These are phyloP conservation scores for Phytophthora pinifolia DNA, from an alignment of 352 stramenopile species.

Conservation along the genomic window DNA sequence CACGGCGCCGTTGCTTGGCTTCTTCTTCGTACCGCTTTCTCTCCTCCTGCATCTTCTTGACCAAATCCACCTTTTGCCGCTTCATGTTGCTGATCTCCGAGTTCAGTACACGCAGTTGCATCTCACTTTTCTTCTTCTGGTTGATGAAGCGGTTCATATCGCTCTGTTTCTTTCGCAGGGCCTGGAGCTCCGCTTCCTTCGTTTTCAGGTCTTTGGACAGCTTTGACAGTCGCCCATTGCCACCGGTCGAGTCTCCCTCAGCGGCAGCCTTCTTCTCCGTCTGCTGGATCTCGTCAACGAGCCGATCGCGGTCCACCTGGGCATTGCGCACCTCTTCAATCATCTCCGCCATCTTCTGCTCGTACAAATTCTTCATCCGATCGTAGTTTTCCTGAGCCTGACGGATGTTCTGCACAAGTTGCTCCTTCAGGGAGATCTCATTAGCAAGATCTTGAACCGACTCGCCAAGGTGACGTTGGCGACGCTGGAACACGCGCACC, in stretches of 20 bases:
- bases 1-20: conserved; percentile 68
- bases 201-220: conserved; percentile 73
- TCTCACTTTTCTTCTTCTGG: conserved; percentile 89
- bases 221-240: conserved; percentile 61
- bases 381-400: conserved; percentile 84
- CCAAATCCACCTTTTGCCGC: conserved; percentile 85
- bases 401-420: conserved; percentile 79
- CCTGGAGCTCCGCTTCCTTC: conserved; percentile 75
- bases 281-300: conserved; percentile 79
- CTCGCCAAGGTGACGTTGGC: conserved; percentile 76
- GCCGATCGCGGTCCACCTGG: conserved; percentile 65
- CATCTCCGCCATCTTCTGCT: conserved; percentile 86
- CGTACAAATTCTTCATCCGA: conserved; percentile 80
- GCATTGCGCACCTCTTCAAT: conserved; percentile 64
- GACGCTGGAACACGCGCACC: conserved; percentile 82
- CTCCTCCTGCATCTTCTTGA: conserved; percentile 88
- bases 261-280: conserved; percentile 62
- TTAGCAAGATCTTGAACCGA: conserved; percentile 78
- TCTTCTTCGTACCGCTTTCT: conserved; percentile 85
- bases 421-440: conserved; percentile 87
- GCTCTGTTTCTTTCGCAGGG: conserved; percentile 77
- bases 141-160: conserved; percentile 83
- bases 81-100: conserved; percentile 89
- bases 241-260: conserved; percentile 52
- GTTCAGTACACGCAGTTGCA: conserved; percentile 76